These are phyloP conservation scores for Fraxinus albicans DNA, from an alignment of 305 asterid species.

Conservation along the genomic window DNA sequence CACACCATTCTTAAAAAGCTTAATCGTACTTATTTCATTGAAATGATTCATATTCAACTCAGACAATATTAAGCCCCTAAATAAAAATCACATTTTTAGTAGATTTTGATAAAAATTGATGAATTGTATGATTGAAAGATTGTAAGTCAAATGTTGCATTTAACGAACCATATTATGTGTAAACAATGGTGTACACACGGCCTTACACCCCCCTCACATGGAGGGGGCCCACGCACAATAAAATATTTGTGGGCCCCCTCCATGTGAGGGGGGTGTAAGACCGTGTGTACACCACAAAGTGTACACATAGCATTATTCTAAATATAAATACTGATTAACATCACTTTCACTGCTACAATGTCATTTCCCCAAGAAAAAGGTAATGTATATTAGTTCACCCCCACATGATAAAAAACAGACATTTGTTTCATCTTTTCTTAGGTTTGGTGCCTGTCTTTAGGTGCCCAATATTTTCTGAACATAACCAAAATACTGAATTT, in stretches of 20 bases:
- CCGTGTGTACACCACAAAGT: no score
- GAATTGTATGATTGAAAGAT: not conserved
- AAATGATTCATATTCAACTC: not conserved
- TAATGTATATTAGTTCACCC: not conserved
- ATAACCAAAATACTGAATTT: not conserved
- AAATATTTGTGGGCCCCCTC: no score
- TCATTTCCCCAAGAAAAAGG: not conserved
- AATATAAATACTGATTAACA: not conserved
- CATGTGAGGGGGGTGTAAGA: no score
- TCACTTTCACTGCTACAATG: not conserved
- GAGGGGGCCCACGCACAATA: no score
- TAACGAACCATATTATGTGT: not conserved
- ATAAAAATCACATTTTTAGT: no score
- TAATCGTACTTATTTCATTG: not conserved
- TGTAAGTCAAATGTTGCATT: not conserved
- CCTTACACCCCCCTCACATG: no score
- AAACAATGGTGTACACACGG: no score
- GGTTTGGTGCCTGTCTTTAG: constrained; percentile 4
- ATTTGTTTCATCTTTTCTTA: not conserved
- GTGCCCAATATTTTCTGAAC: not conserved
- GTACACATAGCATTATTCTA: no score
- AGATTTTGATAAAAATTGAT: not conserved
- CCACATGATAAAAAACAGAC: not conserved
- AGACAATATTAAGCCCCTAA: not conserved
- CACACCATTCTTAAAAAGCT: not conserved